Conservation (phyloP, 148 eudicot species). For the Camellia lanceoleosa region DNA sequence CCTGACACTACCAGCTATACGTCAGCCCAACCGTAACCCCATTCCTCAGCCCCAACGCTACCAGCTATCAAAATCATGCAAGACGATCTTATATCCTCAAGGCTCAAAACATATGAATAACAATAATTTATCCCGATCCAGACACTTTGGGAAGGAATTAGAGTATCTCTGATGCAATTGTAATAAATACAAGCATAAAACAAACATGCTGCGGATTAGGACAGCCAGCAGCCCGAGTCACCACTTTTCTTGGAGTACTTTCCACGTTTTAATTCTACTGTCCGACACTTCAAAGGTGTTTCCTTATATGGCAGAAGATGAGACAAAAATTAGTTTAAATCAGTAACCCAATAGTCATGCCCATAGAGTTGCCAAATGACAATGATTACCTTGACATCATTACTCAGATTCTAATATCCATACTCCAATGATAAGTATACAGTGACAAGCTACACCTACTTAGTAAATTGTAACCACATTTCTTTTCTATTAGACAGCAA, state of each 20-base stretch:
- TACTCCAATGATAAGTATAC: not conserved
- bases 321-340: not conserved
- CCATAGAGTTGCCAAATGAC: not conserved
- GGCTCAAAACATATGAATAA: not conserved
- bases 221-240: slow-evolving; percentile 7
- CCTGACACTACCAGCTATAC: too few species aligned
- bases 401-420: not conserved
- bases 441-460: too few species aligned
- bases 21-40: too few species aligned
- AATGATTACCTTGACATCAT: not conserved
- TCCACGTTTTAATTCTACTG: slow-evolving; percentile 7
- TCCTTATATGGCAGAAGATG: not conserved
- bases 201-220: not conserved
- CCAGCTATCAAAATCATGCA: not conserved
- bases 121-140: not conserved
- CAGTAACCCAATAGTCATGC: not conserved
- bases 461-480: not conserved
- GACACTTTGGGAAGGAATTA: not conserved
- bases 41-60: too few species aligned
- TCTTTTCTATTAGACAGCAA: not conserved
- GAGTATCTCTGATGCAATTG: not conserved
- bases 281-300: slow-evolving; percentile 1
- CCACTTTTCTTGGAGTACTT: slow-evolving; percentile 1
- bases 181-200: slow-evolving; percentile 2
- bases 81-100: too few species aligned